Base-by-base conservation (phyloP, 306 rosid species). In the Morella rubra region DNA sequence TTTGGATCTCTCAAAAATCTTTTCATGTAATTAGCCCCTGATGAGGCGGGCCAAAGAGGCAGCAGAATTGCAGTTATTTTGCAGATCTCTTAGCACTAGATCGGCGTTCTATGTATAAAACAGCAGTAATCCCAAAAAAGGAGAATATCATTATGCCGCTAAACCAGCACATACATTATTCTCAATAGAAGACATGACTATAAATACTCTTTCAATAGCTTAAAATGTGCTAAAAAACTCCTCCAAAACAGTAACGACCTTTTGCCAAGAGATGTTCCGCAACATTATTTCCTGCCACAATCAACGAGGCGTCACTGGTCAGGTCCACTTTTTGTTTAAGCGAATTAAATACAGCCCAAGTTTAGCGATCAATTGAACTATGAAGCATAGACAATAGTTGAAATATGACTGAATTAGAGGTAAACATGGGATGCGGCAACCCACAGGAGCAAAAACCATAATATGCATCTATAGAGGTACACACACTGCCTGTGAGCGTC, bases 281-380 rank as follows among this genome's bases (percentile, higher is more conserved):
- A 44, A 60, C 50, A 69, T 11, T 13, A 51, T 61, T 24, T 61
- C 77, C 80, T 78, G 80, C 70, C 46, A 64, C 44, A 74, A 59
- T 67, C 60, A 77, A 16, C n/a, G 32, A 16, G 44, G n/a, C 49
- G 61, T 20, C 70, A 77, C 53, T 56, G 42, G 32, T 69, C 59
- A 40, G 62, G 54, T 2, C 3, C 37, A 32, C 37, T 32, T 32
- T 32, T 2, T 32, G 37, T 32, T 32, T 2, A 32, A 32, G 37
- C 37, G 2, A 32, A 32, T 32, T 32, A 32, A 32, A 32, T 2
- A 32, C 37, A 32, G 37, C 37, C 37, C 37, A 32, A 32, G 37
- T 32, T 32, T 32, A 32, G 37, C 3, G 37, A 32, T 32, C 37
- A 32, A 32, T 32, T 2, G 37, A 32, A 32, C 37, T 32, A 32